These are phyloP conservation scores for Debaryomyces prosopidis DNA, from an alignment of 805 yeast genomes.

Conservation along the genomic window DNA sequence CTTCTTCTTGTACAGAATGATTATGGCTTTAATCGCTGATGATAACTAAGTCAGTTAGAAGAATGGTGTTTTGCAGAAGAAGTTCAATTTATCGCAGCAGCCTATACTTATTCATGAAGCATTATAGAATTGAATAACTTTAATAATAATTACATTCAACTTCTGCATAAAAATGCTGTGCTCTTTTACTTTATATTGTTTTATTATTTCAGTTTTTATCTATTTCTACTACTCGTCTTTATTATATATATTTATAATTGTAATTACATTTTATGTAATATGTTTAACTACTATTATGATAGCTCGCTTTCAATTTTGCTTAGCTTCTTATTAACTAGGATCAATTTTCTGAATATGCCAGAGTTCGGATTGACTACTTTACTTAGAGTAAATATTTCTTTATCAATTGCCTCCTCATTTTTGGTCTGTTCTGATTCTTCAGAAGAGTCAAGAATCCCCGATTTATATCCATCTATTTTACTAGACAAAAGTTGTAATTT, in stretches of 20 bases:
- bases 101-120: neutral
- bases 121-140: neutral
- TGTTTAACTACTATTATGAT: neutral
- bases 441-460: neutral
- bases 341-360: slow-evolving; percentile 24
- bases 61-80: no score
- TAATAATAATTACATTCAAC: neutral
- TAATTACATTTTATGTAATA: neutral
- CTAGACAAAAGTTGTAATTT: slow-evolving; percentile 7
- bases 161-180: neutral
- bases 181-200: neutral
- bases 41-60: slow-evolving; percentile 19
- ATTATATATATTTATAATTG: neutral
- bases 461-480: neutral
- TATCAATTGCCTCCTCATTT: slow-evolving; percentile 6
- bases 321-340: slow-evolving; percentile 23
- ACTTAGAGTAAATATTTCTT: slow-evolving; percentile 11
- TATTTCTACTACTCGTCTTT: neutral
- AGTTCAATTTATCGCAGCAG: neutral
- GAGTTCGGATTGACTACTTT: slow-evolving; percentile 23
- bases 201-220: slow-evolving; percentile 1
- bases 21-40: slow-evolving; percentile 84
- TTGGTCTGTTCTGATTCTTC: neutral
- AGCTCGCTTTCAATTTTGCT: slow-evolving; percentile 16
- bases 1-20: slow-evolving; percentile 94